Conservation (phyloP, 352 stramenopile species). For the Globisporangium emineosum region DNA sequence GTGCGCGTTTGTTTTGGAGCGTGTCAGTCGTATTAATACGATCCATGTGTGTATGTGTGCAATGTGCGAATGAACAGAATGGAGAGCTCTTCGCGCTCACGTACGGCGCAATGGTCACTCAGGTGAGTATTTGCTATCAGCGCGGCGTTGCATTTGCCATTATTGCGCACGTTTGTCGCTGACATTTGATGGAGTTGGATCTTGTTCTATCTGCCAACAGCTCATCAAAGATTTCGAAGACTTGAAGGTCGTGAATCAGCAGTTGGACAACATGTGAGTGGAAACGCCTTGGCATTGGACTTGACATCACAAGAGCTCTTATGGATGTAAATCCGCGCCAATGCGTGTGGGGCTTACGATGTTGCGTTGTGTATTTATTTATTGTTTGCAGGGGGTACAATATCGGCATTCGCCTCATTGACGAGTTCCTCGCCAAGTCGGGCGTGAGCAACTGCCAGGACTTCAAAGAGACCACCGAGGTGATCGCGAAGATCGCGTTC, state of each 20-base stretch:
- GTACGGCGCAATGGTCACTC: conserved; percentile 96
- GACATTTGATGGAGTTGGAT: neutral
- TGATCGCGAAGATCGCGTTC: conserved; percentile 95
- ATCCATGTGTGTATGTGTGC: conserved; percentile 1
- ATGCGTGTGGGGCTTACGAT: no score
- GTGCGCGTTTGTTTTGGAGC: neutral
- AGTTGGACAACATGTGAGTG: conserved; percentile 93
- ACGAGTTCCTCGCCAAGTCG: conserved; percentile 98
- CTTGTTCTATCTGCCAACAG: conserved; percentile 20
- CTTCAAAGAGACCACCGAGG: conserved; percentile 93
- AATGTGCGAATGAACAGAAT: conserved; percentile 54
- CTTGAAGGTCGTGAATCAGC: conserved; percentile 92
- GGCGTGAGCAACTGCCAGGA: conserved; percentile 76
- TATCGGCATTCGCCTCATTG: conserved; percentile 95
- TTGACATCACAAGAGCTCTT: no score
- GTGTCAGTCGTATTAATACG: neutral
- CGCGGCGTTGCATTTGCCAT: conserved; percentile 38
- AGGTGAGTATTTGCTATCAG: conserved; percentile 33
- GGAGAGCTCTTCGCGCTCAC: conserved; percentile 98
- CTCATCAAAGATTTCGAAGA: conserved; percentile 97
- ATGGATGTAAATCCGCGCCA: no score
- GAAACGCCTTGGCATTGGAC: neutral
- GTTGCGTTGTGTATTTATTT: neutral
- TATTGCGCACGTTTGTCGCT: neutral
- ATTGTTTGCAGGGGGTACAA: conserved; percentile 86